phyloP scores from a whole-genome alignment of 495 filamentous ascomycete genomes.

The Lepidopterella palustris region DNA sequence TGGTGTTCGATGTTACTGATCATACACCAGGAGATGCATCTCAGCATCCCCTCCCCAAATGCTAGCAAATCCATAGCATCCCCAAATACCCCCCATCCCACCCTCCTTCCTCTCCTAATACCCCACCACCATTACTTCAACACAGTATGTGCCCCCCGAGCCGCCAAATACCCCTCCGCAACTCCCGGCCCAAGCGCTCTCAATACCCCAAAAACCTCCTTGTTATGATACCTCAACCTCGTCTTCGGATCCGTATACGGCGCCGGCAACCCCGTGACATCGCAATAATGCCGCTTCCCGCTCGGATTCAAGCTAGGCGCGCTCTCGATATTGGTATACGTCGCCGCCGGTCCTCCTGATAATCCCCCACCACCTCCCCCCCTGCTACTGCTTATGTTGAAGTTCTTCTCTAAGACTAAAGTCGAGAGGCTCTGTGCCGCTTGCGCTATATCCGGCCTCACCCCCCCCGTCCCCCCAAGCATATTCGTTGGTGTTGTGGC shows the following conservation, averaged over 20 bases:
- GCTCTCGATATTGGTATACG: constrained; percentile 91
- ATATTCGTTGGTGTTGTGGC: constrained; percentile 55
- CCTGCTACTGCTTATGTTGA: too few relatives aligned
- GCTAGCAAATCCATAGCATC: too few relatives aligned
- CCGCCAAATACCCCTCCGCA: constrained; percentile 80
- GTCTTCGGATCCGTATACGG: constrained; percentile 93
- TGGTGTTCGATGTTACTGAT: too few relatives aligned
- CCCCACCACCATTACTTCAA: constrained; percentile 74
- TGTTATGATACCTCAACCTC: constrained; percentile 78
- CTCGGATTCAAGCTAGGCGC: constrained; percentile 73
- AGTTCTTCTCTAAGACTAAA: constrained; percentile 69
- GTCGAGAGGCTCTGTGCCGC: constrained; percentile 77
- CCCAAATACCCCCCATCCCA: too few relatives aligned
- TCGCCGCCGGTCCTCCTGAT: constrained; percentile 59
- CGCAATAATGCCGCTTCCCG: constrained; percentile 78
- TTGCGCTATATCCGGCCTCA: constrained; percentile 65
- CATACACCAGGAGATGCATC: too few relatives aligned
- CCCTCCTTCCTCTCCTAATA: too few relatives aligned
- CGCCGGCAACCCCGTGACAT: constrained; percentile 83
- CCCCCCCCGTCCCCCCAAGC: too few relatives aligned
- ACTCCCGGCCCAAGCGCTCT: constrained; percentile 68
- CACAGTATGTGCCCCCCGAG: constrained; percentile 84
- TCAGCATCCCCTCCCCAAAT: too few relatives aligned
- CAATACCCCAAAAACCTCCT: constrained; percentile 79
- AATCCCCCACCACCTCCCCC: too few relatives aligned